Evolutionary conservation across 176 grass and related monocot genomes (phyloP), one percentile per base, ranked within the genome.

Genomic region (Paspalum vaginatum): DNA sequence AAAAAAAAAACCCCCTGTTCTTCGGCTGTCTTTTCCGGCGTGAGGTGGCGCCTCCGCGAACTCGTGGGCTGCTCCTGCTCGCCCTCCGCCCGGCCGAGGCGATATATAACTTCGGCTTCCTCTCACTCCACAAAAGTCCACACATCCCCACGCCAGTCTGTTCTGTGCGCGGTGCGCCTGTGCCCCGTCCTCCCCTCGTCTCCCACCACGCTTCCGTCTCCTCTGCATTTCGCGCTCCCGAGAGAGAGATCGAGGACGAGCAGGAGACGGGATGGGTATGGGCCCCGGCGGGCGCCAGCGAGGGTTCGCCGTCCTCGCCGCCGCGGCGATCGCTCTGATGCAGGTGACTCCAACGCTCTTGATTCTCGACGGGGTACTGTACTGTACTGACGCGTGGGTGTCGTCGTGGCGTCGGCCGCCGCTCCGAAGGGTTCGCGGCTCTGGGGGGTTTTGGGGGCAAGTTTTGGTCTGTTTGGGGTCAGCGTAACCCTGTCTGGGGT

Each of bases 261-360:
- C 50, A 57, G 38, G 78, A 17, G 75, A 40, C 48, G 81, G 54
- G 75, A 85, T 83, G 86, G 80, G 11, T 40, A 85, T 83, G 86
- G 80, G 11, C 46, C 41, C 76, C 48, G 17, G 72, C 40, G 70
- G 70, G 22, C 78, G 58, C 68, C 76, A 81, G 79, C 81, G 81
- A 26, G 77, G 68, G 67, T 26, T 77, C 47, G 14, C 68, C 24
- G 50, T 22, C 76, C 49, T 86, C 70, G 73, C 58, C 59, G 66
- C 64, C 25, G 24, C 27, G 11, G 85, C 61, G 37, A 48, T 59
- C 27, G 70, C 61, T 57, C 87, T 88, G 67, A 46, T 85, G 63
- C 74, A 80, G 52, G 89, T 84, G 25, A 49, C 51, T 60, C 52
- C 11, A 43, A 6, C 8, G 50, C 74, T 15, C 58, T 13, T 6